phyloP scores from a whole-genome alignment of 2,329 filamentous ascomycete genomes.

The Cytospora leucostoma region DNA sequence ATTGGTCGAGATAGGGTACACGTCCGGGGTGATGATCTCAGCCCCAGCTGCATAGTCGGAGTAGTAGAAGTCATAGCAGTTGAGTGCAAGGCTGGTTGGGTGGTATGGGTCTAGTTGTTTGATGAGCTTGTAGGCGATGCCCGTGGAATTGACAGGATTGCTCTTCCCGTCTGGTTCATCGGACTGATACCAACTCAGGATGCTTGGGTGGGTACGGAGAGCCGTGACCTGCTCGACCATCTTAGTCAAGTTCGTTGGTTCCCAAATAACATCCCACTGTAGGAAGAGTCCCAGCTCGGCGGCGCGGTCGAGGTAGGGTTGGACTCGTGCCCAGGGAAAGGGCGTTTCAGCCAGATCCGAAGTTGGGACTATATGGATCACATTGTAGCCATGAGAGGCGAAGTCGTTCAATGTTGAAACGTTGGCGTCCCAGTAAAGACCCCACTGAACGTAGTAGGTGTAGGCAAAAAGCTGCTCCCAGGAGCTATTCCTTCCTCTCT shows the following conservation, averaged over 20 bases:
- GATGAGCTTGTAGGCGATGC: constrained; percentile 45
- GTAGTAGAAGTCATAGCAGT: constrained; percentile 56
- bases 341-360: constrained; percentile 27
- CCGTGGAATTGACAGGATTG: constrained; percentile 48
- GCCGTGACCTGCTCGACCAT: constrained; percentile 38
- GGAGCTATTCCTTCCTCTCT: constrained; percentile 26
- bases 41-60: constrained; percentile 50
- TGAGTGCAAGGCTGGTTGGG: constrained; percentile 52
- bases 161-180: constrained; percentile 53
- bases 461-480: constrained; percentile 31
- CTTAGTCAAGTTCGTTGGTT: constrained; percentile 24
- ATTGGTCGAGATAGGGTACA: constrained; percentile 52
- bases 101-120: constrained; percentile 52
- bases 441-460: constrained; percentile 31
- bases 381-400: constrained; percentile 28
- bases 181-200: constrained; percentile 51
- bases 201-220: constrained; percentile 37
- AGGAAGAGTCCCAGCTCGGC: constrained; percentile 30
- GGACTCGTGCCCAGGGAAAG: constrained; percentile 30
- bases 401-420: constrained; percentile 30
- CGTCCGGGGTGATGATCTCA: constrained; percentile 50
- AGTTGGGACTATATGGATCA: constrained; percentile 32
- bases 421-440: constrained; percentile 30
- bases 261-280: constrained; percentile 31
- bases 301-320: constrained; percentile 30